Evolutionary conservation across 257 asterid species (phyloP).

Genomic region (Cynanchum wilfordii): DNA sequence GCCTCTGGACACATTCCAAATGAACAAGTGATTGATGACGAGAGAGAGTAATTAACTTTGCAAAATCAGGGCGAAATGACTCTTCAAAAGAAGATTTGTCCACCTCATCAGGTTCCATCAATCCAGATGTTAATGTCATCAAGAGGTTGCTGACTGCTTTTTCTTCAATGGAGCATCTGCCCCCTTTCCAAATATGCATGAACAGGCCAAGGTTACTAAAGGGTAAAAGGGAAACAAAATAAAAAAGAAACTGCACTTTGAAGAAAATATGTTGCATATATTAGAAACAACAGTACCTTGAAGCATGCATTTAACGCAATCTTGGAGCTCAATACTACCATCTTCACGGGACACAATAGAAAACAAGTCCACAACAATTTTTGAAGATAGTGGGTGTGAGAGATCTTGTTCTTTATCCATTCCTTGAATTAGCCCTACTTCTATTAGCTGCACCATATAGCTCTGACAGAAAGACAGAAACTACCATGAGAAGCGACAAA

Average conservation of each 20-base stretch:
- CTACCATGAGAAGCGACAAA: conserved; percentile 14
- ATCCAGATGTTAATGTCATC: conserved; percentile 54
- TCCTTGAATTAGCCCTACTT: conserved; percentile 58
- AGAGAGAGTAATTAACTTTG: conserved; percentile 41
- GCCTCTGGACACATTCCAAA: conserved; percentile 65
- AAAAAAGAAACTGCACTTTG: not conserved
- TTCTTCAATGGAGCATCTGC: conserved; percentile 62
- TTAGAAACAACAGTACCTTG: conserved; percentile 48
- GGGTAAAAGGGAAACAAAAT: not conserved
- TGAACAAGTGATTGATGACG: conserved; percentile 86
- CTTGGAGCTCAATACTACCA: conserved; percentile 44
- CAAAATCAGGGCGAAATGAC: conserved; percentile 36
- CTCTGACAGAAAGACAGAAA: conserved; percentile 39
- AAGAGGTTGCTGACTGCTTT: conserved; percentile 57
- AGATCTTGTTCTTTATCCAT: conserved; percentile 59
- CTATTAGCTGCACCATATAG: conserved; percentile 60
- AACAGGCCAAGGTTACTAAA: not conserved
- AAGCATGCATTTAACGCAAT: conserved; percentile 53
- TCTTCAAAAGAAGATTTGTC: conserved; percentile 32
- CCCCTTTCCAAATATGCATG: conserved; percentile 41
- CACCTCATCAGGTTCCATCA: conserved; percentile 45
- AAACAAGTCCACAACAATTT: conserved; percentile 42
- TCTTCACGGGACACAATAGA: conserved; percentile 45
- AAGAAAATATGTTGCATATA: not conserved
- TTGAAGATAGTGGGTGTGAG: conserved; percentile 35